Conservation (phyloP, 225 moss, liverwort and hornwort genomes). For the Takakia lepidozioides region DNA sequence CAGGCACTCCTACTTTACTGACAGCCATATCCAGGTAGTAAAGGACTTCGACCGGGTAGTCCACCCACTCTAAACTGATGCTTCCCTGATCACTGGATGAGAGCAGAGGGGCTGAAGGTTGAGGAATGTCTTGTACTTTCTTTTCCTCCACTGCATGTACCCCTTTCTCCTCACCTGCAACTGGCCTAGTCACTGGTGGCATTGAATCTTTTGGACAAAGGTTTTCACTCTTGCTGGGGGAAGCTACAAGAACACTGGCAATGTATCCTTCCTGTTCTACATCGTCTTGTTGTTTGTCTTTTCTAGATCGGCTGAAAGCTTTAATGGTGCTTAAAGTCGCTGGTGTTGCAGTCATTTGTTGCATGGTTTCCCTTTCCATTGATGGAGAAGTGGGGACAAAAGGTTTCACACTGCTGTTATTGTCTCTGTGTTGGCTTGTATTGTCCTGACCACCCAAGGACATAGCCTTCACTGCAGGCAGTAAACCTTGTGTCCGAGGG, state of each 20-base stretch:
- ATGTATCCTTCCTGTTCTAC: slow-evolving; percentile 3
- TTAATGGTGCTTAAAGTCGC: too few relatives aligned
- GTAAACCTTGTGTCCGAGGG: background rate
- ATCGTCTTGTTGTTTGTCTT: too few relatives aligned
- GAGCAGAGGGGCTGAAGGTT: slow-evolving; percentile 26
- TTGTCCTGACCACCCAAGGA: background rate
- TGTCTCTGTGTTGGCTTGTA: too few relatives aligned
- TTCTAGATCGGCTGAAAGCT: slow-evolving; percentile 7
- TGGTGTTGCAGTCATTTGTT: too few relatives aligned
- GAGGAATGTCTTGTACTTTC: slow-evolving; percentile 9
- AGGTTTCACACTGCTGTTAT: too few relatives aligned
- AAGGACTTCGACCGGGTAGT: slow-evolving; percentile 15
- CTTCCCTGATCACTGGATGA: slow-evolving; percentile 22
- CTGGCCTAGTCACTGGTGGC: background rate
- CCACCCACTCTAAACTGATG: slow-evolving; percentile 26
- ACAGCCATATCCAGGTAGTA: slow-evolving; percentile 23
- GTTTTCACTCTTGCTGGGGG: slow-evolving; percentile 2
- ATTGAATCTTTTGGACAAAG: slow-evolving; percentile 6
- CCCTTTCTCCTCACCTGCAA: slow-evolving; percentile 7
- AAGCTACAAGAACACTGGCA: slow-evolving; percentile 8
- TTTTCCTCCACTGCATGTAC: slow-evolving; percentile 3
- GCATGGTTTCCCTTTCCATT: too few relatives aligned
- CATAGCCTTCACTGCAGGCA: background rate
- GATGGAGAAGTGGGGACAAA: too few relatives aligned
- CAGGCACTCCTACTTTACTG: slow-evolving; percentile 13